Conservation (phyloP, 495 filamentous ascomycete genomes). For the Xylaria venustula region DNA sequence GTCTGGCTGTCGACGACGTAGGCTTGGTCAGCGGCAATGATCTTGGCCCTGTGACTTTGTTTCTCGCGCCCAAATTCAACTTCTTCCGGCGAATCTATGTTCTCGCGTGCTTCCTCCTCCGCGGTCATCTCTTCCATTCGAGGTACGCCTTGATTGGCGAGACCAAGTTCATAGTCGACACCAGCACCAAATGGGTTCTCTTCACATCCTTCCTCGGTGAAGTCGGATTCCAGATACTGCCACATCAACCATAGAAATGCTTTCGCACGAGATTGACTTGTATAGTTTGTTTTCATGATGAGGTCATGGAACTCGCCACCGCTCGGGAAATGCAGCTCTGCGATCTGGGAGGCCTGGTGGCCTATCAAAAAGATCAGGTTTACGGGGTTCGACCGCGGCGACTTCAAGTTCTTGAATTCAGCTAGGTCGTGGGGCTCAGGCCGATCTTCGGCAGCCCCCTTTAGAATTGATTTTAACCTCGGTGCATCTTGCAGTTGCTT, state of each 20-base stretch:
- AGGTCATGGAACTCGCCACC: conserved; percentile 92
- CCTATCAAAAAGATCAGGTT: conserved; percentile 95
- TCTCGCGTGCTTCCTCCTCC: conserved; percentile 77
- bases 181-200: conserved; percentile 90
- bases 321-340: conserved; percentile 86
- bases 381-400: conserved; percentile 93
- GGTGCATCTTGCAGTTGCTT: conserved; percentile 98
- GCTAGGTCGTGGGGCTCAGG: conserved; percentile 82
- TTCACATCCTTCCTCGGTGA: conserved; percentile 73
- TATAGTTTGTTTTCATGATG: conserved; percentile 83
- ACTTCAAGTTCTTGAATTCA: conserved; percentile 63
- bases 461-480: conserved; percentile 92
- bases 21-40: conserved; percentile 54
- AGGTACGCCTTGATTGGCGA: conserved; percentile 77
- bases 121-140: conserved; percentile 71
- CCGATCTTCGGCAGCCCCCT: conserved; percentile 93
- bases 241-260: conserved; percentile 98
- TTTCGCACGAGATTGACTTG: conserved; percentile 77
- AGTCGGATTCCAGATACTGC: conserved; percentile 98
- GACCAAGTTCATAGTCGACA: conserved; percentile 57
- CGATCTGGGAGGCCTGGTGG: conserved; percentile 85
- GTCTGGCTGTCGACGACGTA: conserved; percentile 49
- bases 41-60: conserved; percentile 77
- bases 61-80: conserved; percentile 83
- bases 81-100: conserved; percentile 86